Base-by-base conservation (phyloP, 2,329 filamentous ascomycete species). In the Neofusicoccum parvum region DNA sequence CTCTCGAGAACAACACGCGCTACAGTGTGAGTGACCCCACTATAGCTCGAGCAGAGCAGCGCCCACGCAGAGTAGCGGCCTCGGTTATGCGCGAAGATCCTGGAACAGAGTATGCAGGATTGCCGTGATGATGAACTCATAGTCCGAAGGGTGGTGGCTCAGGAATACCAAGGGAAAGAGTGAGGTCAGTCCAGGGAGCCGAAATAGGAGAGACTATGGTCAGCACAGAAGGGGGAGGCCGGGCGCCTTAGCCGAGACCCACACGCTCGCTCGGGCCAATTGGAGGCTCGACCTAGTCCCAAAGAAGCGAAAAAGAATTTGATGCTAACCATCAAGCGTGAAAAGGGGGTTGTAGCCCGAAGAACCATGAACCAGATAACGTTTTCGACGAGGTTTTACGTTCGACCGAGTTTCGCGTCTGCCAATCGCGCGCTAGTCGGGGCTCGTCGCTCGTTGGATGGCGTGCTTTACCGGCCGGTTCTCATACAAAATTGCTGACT, bases 61-160 rank as follows among this genome's bases (percentile, higher is more conserved):
- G 53, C 53, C 53, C 53, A 56, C 32, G 53, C 36, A 12, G 53
- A 56, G 37, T 56, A 56, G 37, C 53, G 53, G 37, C 53, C 53
- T 36, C 43, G 53, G 36, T 43, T 10, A 14, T 32, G 53, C n/a
- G 53, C 15, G 37, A 56, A 43, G 17, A 56, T 56, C 53, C 37
- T 56, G 36, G 37, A 43, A 37, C 53, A 56, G 53, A 56, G 53
- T 20, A 37, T 41, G 53, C 53, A 56, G 14, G 53, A 32, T 10
- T 43, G 53, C 17, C n/a, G 6, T 43, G 53, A 17, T 36, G 53
- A 32, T 43, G 53, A 15, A 20, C 20, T 43, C 53, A 56, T 56
- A 56, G 23, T 56, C 53, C 53, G 36, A 27, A 5, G 37, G 34
- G 27, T 4, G 17, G 34, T 9, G 36, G 34, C 17, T 43, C 32